Evolutionary conservation across 2,329 filamentous ascomycete species (phyloP).

Genomic region (Colletotrichum somersetense): DNA sequence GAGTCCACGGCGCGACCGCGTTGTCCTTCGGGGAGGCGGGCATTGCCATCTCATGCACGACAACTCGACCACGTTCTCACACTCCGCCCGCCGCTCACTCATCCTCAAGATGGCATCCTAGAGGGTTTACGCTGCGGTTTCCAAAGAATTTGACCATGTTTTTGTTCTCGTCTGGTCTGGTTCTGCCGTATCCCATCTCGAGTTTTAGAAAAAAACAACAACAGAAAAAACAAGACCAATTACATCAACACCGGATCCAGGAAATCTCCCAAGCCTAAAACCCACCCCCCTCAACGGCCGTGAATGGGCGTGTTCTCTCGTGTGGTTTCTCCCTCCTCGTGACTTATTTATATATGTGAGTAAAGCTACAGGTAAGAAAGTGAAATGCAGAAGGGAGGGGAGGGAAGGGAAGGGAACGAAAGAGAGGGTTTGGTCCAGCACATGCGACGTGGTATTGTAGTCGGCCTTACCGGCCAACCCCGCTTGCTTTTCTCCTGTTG

Average conservation of each 20-base stretch:
- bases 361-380: slow-evolving; percentile 13
- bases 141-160: not conserved
- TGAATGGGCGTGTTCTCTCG: not conserved
- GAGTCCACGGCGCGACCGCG: too few relatives aligned
- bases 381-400: not conserved
- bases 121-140: not conserved
- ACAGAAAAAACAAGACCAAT: not conserved
- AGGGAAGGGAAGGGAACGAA: not conserved
- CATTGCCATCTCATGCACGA: not conserved
- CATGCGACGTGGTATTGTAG: not conserved
- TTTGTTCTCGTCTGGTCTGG: not conserved
- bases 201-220: too few relatives aligned
- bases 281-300: not conserved
- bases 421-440: too few relatives aligned
- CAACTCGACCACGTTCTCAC: not conserved
- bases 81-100: not conserved
- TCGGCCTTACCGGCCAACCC: not conserved
- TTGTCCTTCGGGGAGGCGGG: not conserved
- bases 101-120: not conserved
- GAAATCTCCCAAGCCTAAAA: not conserved
- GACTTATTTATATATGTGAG: slow-evolving; percentile 1
- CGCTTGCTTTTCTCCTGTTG: not conserved
- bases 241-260: not conserved
- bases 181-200: not conserved
- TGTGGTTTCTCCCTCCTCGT: too few relatives aligned